Evolutionary conservation across 306 rosid species (phyloP).

Genomic region (Vigna nakashimae): DNA sequence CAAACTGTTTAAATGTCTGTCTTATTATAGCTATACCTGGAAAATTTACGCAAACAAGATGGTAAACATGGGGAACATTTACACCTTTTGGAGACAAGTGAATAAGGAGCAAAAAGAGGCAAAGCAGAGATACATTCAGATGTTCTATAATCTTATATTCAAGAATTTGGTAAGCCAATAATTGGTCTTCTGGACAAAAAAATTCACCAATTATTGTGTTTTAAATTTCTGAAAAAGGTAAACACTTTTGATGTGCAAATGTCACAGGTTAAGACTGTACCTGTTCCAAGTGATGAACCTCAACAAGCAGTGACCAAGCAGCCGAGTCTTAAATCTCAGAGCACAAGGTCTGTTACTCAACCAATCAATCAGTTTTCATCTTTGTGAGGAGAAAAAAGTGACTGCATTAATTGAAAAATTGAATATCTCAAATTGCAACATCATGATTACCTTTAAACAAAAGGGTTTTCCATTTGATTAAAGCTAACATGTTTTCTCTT

Average conservation of each 20-base stretch:
- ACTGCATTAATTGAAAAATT: not conserved
- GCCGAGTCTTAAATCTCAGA: constrained; percentile 46
- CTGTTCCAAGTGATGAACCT: constrained; percentile 63
- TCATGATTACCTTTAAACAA: not conserved
- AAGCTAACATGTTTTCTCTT: constrained; percentile 39
- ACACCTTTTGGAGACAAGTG: constrained; percentile 77
- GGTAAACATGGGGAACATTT: constrained; percentile 79
- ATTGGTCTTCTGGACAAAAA: not conserved
- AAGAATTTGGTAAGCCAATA: constrained; percentile 65
- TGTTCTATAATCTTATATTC: constrained; percentile 78
- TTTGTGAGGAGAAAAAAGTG: not conserved
- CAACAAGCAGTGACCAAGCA: constrained; percentile 50
- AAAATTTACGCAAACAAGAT: constrained; percentile 87
- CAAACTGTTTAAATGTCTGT: not conserved
- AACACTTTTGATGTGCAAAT: constrained; percentile 32
- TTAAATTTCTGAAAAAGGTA: constrained; percentile 9
- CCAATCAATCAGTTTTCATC: constrained; percentile 13
- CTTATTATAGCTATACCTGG: constrained; percentile 85
- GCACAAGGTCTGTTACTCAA: constrained; percentile 55
- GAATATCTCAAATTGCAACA: not conserved
- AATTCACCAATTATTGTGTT: not conserved
- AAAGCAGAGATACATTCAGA: constrained; percentile 83
- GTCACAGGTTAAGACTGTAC: constrained; percentile 72
- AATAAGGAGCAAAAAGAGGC: constrained; percentile 84
- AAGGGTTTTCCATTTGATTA: constrained; percentile 22